Conservation (phyloP, 2,329 filamentous ascomycete species). For the Botrytis aclada region DNA sequence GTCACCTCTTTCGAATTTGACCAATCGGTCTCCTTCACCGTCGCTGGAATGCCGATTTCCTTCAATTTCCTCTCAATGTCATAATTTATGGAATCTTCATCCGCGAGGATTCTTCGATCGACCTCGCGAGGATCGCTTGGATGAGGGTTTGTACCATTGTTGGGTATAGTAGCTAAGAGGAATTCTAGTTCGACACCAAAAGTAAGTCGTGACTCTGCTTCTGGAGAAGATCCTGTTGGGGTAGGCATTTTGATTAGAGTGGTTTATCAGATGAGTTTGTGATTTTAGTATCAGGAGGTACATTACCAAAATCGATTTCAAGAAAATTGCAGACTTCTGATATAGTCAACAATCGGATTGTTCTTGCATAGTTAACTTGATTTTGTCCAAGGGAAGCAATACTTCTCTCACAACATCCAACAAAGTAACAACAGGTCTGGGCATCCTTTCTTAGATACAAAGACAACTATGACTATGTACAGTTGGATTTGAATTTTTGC, state of each 20-base stretch:
- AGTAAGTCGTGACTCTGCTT: background rate
- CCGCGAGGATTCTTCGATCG: background rate
- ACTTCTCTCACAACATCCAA: background rate
- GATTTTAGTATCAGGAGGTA: too few relatives aligned
- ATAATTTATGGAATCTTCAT: background rate
- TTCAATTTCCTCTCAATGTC: background rate
- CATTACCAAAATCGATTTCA: too few relatives aligned
- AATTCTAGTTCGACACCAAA: slow-evolving; percentile 15
- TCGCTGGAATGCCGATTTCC: background rate
- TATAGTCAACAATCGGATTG: background rate
- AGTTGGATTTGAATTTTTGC: background rate
- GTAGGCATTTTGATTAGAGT: background rate
- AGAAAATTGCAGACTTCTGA: background rate
- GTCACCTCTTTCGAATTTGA: background rate
- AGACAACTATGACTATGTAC: background rate
- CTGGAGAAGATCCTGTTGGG: background rate
- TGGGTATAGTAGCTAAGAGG: background rate
- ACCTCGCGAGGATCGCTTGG: slow-evolving; percentile 5
- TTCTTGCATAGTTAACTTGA: background rate
- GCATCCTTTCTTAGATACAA: background rate
- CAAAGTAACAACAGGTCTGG: background rate
- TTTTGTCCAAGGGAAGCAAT: background rate
- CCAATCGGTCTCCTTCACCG: background rate
- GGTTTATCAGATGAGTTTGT: background rate
- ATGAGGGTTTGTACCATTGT: background rate